These are phyloP conservation scores for Lignosus rhinocerotis DNA, from an alignment of 1,284 basidiomycete species.

Conservation along the genomic window DNA sequence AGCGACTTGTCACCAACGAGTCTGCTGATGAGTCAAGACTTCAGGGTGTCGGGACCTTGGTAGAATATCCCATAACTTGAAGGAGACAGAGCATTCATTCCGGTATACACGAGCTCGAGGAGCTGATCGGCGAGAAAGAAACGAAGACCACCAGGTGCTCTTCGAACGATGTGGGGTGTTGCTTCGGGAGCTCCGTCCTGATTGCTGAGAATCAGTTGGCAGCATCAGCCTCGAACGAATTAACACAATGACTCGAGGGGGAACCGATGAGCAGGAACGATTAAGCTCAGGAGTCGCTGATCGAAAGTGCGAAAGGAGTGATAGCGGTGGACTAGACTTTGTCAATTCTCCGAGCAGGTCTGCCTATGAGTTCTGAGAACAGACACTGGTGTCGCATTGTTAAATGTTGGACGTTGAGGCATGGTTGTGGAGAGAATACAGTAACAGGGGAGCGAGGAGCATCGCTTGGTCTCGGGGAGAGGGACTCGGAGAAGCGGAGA, in stretches of 20 bases:
- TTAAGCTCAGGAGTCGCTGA: not conserved
- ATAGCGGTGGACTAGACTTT: not conserved
- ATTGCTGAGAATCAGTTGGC: not conserved
- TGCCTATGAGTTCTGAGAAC: too few relatives aligned
- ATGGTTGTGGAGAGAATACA: too few relatives aligned
- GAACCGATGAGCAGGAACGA: not conserved
- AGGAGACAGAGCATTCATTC: not conserved
- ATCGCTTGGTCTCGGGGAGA: not conserved
- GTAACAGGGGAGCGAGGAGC: not conserved
- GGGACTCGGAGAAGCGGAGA: constrained; percentile 6
- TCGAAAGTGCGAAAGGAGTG: not conserved
- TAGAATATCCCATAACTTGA: too few relatives aligned
- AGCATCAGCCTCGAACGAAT: not conserved
- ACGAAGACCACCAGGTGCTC: not conserved
- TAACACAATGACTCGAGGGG: not conserved
- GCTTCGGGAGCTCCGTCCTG: not conserved
- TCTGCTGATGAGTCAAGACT: too few relatives aligned
- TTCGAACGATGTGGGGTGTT: not conserved
- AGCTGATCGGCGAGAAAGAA: not conserved
- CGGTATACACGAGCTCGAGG: not conserved
- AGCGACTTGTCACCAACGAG: too few relatives aligned
- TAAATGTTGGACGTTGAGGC: too few relatives aligned
- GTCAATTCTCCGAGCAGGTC: not conserved
- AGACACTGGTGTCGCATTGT: too few relatives aligned
- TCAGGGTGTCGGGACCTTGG: too few relatives aligned